phyloP scores from a whole-genome alignment of 2,329 filamentous ascomycete genomes.

The Verticillium tricorpus region DNA sequence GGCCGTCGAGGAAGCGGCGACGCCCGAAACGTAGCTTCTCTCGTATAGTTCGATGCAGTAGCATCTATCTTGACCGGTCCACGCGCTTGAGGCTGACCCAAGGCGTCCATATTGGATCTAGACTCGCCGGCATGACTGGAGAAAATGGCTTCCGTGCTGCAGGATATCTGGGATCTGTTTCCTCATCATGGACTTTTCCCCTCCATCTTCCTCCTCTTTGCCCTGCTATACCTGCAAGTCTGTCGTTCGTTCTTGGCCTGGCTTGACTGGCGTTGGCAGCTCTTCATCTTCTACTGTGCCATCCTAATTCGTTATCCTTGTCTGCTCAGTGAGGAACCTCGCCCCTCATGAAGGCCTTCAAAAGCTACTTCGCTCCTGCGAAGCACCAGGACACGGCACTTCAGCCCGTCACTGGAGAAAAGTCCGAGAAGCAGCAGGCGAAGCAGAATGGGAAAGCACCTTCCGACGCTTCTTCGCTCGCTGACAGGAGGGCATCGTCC shows the following conservation, averaged over 20 bases:
- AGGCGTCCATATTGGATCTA: neutral
- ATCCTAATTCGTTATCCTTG: neutral
- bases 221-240: neutral
- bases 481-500: conserved; percentile 5
- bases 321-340: neutral
- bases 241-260: neutral
- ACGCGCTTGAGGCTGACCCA: neutral
- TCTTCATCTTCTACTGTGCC: neutral
- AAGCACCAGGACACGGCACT: neutral
- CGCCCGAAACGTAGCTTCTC: neutral
- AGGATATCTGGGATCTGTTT: neutral
- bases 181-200: neutral
- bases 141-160: neutral
- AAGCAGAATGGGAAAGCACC: neutral
- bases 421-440: conserved; percentile 4
- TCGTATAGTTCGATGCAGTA: neutral
- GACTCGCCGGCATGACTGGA: neutral
- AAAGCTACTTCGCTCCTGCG: conserved; percentile 11
- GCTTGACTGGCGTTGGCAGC: neutral
- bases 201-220: neutral
- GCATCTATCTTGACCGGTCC: neutral
- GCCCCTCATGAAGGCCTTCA: conserved; percentile 12
- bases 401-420: neutral
- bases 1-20: neutral
- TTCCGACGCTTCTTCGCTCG: conserved; percentile 1